Evolutionary conservation across 140 eudicot species (phyloP), one percentile per base, ranked within the genome.

Genomic region (Stevia rebaudiana): DNA sequence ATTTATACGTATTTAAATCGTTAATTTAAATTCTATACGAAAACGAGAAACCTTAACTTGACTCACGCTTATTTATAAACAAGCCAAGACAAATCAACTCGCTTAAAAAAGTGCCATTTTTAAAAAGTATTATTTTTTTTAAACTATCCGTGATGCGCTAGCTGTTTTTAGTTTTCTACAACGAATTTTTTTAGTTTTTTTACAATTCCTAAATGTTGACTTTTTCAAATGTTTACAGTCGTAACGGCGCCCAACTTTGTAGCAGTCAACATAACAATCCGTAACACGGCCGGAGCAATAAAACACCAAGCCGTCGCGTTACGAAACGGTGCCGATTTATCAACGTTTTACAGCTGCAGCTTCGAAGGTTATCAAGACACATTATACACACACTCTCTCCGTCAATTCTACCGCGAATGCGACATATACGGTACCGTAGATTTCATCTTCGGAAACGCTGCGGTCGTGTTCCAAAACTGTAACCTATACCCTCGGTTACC

Each of bases 281-380:
- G 79, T 5, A 83, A 83, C 83, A 83, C 89, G 13, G 89, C 89
- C 0, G 89, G 89, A 11, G 83, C 86, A 4, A 37, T 71, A 52
- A 83, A 79, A 61, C 85, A 80, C 65, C 89, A 83, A 63, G 89
- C 89, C 0, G 89, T 80, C 0, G 89, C 89, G 8, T 35, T 83
- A 16, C 76, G 86, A n/a, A 83, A 66, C 30, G 77, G 85, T 0
- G 89, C 89, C 17, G 86, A 83, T 56, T 33, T 79, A 28, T 83
- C 89, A 0, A 62, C 89, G 11, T 83, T 83, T 58, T 83, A 83
- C 46, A 80, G 79, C 49, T 83, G 89, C 73, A 83, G 89, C 62
- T 83, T 83, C 24, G 89, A 83, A 73, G 89, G 74, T 0, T 83
- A 83, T 64, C 89, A 83, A 66, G 89, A 83, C 76, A 83, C 89